These are phyloP conservation scores for Anaeramoeba flamelloides DNA, from an alignment of 78 protist genomes.

Conservation along the genomic window DNA sequence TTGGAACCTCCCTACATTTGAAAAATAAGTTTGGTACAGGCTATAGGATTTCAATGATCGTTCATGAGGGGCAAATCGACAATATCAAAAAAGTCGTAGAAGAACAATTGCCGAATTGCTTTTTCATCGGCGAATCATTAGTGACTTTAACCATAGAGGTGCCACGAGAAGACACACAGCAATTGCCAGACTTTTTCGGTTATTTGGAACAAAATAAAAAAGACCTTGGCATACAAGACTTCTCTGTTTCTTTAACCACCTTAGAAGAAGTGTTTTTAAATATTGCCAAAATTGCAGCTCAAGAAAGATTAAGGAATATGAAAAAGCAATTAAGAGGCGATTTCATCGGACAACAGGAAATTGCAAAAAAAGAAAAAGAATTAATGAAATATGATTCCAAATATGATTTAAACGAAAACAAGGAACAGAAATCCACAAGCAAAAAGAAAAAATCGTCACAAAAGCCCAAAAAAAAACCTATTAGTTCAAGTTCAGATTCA, in stretches of 20 bases:
- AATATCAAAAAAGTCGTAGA: not conserved
- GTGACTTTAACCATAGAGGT: not conserved
- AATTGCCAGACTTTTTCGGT: not conserved
- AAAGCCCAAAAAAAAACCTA: too few species aligned
- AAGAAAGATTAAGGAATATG: not conserved
- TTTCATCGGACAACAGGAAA: too few species aligned
- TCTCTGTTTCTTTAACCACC: slow-evolving; percentile 23
- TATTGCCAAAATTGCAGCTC: slow-evolving; percentile 1
- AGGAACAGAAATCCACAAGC: too few species aligned
- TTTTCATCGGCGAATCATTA: not conserved
- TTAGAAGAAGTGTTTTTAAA: slow-evolving; percentile 37
- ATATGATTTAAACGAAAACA: too few species aligned
- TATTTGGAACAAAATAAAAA: not conserved
- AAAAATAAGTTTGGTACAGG: slow-evolving; percentile 49
- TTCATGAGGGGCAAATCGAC: not conserved
- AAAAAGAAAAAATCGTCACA: too few species aligned
- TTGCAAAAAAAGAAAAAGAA: too few species aligned
- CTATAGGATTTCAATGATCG: slow-evolving; percentile 13
- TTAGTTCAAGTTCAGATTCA: too few species aligned
- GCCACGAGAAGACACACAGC: not conserved
- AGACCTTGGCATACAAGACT: slow-evolving; percentile 1
- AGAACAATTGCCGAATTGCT: not conserved
- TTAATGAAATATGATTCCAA: too few species aligned
- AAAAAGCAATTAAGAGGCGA: not conserved
- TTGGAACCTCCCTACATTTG: slow-evolving; percentile 44